Base-by-base conservation (phyloP, 140 eudicot genomes). In the Stevia rebaudiana region DNA sequence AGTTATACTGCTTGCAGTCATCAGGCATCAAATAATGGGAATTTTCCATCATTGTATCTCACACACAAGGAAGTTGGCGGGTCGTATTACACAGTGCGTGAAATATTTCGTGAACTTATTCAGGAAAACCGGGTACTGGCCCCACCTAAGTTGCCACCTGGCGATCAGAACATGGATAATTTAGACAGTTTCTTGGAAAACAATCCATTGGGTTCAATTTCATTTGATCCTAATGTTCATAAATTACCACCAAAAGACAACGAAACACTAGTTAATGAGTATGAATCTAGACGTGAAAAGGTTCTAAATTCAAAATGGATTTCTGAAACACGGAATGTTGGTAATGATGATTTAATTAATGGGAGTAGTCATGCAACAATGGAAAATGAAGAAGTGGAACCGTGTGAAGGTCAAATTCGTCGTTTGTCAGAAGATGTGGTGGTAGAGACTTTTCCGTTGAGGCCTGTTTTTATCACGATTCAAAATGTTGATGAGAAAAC, bases 21-120 rank as follows among this genome's bases (percentile, higher is more conserved):
- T 75, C 98, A 91, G 81, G 62, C 22, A 19, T 66, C 83, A 60
- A 82, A 91, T 49, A 60, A 77, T 23, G 96, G 96, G 40, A 80
- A 64, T 71, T 91, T 91, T 47, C 98, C 98, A 28, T 85, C 98
- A 4, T 78, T 91, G 55, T 79, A 69, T 68, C 82, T 83, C 63
- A 84, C 98, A 46, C 96, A 86, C 76, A 87, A 88, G 78, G 92
- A 91, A 83, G 96, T 91, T 70, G 98, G 98, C 13, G 98, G 98
- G 51, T 91, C 98, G 13, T 91, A 78, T 77, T 91, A 91, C 74
- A 85, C 79, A 18, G 95, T 91, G 52, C 84, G 98, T 33, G 98
- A 91, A 72, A 75, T 91, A 59, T 85, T 91, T 48, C 73, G 96
- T 44, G 98, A 91, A 65, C 80, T 91, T 40, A 91, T 91, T 73